Evolutionary conservation across 163 green algal genomes (phyloP).

Genomic region (Chlamydomonas reinhardtii): DNA sequence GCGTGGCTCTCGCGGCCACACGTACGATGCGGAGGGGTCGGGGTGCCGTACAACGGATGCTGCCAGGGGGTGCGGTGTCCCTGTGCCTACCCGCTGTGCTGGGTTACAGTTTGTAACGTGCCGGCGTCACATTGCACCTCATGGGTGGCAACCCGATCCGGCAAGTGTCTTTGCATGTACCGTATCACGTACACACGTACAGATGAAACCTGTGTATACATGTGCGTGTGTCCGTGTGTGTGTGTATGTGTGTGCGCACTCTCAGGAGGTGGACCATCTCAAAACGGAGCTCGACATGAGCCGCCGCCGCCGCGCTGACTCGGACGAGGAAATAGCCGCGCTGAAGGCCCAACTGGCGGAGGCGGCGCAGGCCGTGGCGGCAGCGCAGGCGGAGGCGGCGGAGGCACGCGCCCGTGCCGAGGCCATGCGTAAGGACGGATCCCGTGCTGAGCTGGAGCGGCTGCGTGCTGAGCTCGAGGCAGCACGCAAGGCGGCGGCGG

Average conservation of each 20-base stretch:
- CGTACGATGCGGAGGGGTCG: no score
- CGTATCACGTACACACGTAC: no score
- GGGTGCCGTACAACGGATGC: no score
- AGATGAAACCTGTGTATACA: neutral
- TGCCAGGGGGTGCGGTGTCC: no score
- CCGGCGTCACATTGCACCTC: no score
- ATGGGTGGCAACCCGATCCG: no score
- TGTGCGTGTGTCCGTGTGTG: no score
- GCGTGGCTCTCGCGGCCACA: no score
- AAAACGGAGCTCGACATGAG: constrained; percentile 25
- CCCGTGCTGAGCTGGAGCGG: constrained; percentile 25
- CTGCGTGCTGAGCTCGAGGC: constrained; percentile 30
- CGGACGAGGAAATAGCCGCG: neutral
- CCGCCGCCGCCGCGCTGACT: neutral
- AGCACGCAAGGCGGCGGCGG: constrained; percentile 1
- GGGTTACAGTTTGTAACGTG: no score
- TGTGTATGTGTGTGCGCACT: no score
- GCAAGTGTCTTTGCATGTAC: no score
- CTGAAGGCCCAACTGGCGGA: neutral
- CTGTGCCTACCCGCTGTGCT: no score
- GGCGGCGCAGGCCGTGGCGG: neutral
- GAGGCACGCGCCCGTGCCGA: constrained; percentile 22
- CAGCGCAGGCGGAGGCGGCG: constrained; percentile 30
- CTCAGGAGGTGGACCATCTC: constrained; percentile 15
- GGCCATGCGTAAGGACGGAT: constrained; percentile 22